These are phyloP conservation scores for Penicillium riverlandense DNA, from an alignment of 495 filamentous ascomycete genomes.

Conservation along the genomic window DNA sequence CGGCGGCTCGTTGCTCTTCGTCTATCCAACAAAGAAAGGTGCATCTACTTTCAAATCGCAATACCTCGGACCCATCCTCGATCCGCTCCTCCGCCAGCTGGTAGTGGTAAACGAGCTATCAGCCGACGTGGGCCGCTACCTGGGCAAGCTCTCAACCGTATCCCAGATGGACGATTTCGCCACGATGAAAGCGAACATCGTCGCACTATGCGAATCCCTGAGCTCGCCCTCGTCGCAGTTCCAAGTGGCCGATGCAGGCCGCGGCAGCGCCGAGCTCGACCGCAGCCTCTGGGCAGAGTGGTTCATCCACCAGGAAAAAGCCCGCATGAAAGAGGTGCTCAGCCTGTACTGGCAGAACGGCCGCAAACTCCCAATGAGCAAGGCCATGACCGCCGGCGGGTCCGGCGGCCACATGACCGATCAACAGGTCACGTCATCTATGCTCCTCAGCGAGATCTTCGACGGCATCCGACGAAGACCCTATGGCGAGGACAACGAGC, in stretches of 20 bases:
- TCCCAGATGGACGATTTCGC: constrained; percentile 52
- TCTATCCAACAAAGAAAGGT: constrained; percentile 61
- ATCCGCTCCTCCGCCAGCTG: constrained; percentile 59
- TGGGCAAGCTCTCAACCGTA: constrained; percentile 54
- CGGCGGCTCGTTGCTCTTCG: constrained; percentile 56
- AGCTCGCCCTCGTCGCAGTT: constrained; percentile 39
- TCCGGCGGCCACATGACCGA: constrained; percentile 24
- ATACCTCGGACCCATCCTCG: constrained; percentile 60
- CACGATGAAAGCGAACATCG: constrained; percentile 43
- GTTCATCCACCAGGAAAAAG: constrained; percentile 65
- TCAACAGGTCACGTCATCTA: constrained; percentile 44
- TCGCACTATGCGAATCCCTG: constrained; percentile 37
- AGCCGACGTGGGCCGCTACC: constrained; percentile 47
- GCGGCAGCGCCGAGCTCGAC: constrained; percentile 45
- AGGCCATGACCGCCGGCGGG: constrained; percentile 22
- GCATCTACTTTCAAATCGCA: constrained; percentile 55
- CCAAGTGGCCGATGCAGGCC: constrained; percentile 44
- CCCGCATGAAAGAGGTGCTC: constrained; percentile 55
- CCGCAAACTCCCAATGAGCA: constrained; percentile 32
- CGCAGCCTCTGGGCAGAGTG: constrained; percentile 59
- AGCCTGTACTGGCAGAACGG: constrained; percentile 50
- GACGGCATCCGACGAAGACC: constrained; percentile 50
- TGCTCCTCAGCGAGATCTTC: constrained; percentile 55
- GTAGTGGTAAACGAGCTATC: constrained; percentile 57
- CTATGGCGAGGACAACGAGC: constrained; percentile 37